Evolutionary conservation across 345 rosid genomes (phyloP), one percentile per base, ranked within the genome.

Genomic region (Arabidopsis thaliana): DNA sequence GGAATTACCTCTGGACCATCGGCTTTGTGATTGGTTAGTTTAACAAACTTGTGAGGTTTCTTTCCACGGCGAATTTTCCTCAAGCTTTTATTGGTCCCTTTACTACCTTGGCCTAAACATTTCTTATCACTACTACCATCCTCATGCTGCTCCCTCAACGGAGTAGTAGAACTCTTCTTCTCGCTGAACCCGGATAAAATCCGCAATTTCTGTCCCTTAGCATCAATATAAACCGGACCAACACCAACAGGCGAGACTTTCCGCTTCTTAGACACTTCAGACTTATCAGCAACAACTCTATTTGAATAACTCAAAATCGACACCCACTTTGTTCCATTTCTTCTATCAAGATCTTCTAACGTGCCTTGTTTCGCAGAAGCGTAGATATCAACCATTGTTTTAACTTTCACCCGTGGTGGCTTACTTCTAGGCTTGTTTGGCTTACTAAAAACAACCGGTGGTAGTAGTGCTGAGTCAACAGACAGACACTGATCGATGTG

Each of bases 401-500:
- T 86, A 4, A 76, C 84, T 84, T 86, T 95, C 80, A 85, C 84
- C 78, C 7, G 20, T 2, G 90, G 20, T 2, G 90, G 89, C 86
- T 95, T 95, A 65, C 86, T 84, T 76, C 84, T 92, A 75, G 84
- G 86, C 84, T 87, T 90, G 20, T 60, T 82, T 45, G 85, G 68
- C 82, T 79, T 94, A 78, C 83, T 82, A 72, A 79, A 71, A 36
- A 80, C 83, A 40, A 80, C 83, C 9, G 85, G 84, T 88, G 91
- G 86, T 60, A 90, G 78, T 6, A 90, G 78, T 6, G 81, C 76
- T 69, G 91, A 82, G 51, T 89, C 99, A 41, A 56, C 84, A 34
- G 97, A 89, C 42, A 95, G 91, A 79, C 99, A 92, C 84, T 95
- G 99, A 72, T 95, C 99, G 7, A 95, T 95, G 81, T 95, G 99